phyloP scores from a whole-genome alignment of 179 eudicot species.

The Pouteria campechiana region DNA sequence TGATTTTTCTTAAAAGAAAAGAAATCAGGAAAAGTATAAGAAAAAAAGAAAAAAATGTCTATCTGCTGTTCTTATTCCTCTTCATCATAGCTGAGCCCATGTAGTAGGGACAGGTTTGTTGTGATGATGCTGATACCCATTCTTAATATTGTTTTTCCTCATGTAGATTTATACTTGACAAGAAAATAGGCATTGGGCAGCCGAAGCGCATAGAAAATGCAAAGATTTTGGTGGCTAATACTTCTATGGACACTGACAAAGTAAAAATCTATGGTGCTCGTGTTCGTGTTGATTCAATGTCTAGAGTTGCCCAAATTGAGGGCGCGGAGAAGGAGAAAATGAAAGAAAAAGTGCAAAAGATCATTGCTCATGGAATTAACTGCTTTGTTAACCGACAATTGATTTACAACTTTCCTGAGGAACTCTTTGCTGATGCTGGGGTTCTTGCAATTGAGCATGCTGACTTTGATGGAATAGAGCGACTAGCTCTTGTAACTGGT shows the following conservation, averaged over 20 bases:
- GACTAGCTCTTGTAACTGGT: constrained; percentile 89
- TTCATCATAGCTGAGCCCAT: neutral
- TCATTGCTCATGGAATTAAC: constrained; percentile 83
- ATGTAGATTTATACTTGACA: constrained; percentile 85
- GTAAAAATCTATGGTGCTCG: constrained; percentile 98
- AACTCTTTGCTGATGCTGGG: constrained; percentile 98
- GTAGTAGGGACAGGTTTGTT: neutral
- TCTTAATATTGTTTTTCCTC: neutral
- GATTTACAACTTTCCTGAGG: constrained; percentile 97
- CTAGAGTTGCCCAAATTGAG: constrained; percentile 96
- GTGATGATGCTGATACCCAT: neutral
- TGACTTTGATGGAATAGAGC: constrained; percentile 98
- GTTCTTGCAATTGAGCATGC: constrained; percentile 99
- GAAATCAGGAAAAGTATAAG: neutral
- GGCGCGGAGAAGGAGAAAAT: constrained; percentile 93
- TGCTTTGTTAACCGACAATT: constrained; percentile 90
- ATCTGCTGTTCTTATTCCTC: neutral
- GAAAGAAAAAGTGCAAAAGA: constrained; percentile 95
- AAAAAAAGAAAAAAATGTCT: neutral
- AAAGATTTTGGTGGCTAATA: constrained; percentile 89
- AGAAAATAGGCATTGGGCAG: constrained; percentile 94
- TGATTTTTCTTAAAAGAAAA: neutral
- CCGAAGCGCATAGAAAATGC: constrained; percentile 98
- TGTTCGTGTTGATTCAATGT: constrained; percentile 98
- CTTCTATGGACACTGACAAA: constrained; percentile 99